Evolutionary conservation across 2,329 filamentous ascomycete genomes (phyloP).

Genomic region (Penicillium decumbens): DNA sequence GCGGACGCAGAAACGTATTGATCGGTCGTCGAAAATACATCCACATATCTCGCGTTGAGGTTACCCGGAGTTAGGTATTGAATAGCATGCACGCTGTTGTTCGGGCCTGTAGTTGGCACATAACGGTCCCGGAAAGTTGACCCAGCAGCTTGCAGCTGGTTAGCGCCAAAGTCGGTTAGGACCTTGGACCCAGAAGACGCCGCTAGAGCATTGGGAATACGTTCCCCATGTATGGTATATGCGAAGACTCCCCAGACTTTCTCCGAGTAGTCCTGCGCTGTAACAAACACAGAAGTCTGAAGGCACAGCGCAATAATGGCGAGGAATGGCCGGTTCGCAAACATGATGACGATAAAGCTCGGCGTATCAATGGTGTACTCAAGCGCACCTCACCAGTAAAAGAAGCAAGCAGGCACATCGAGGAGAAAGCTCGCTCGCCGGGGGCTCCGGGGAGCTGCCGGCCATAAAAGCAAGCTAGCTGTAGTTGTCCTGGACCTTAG

Average conservation of each 20-base stretch:
- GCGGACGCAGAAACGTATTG: conserved; percentile 51
- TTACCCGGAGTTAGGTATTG: conserved; percentile 44
- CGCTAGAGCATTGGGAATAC: conserved; percentile 45
- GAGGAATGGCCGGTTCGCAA: conserved; percentile 2
- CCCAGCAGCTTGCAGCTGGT: conserved; percentile 50
- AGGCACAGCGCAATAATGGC: conserved; percentile 14
- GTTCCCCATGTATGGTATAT: conserved; percentile 54
- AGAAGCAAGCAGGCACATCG: neutral
- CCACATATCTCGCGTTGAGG: conserved; percentile 46
- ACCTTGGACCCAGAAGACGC: conserved; percentile 24
- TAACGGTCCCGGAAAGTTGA: conserved; percentile 52
- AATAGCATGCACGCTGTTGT: conserved; percentile 36
- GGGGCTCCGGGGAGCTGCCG: neutral
- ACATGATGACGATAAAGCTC: conserved; percentile 9
- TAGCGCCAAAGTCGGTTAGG: conserved; percentile 54
- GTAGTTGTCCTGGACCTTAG: neutral
- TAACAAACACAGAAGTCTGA: conserved; percentile 14
- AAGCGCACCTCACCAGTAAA: neutral
- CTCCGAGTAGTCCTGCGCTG: conserved; percentile 28
- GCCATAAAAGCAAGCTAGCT: conserved; percentile 2
- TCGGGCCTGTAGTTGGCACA: conserved; percentile 33
- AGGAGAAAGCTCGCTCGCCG: neutral
- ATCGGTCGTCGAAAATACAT: conserved; percentile 46
- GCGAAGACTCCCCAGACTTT: conserved; percentile 49
- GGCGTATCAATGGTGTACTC: neutral